Evolutionary conservation across 768 basidiomycete genomes (phyloP).

Genomic region (Mycena albidolilacea): DNA sequence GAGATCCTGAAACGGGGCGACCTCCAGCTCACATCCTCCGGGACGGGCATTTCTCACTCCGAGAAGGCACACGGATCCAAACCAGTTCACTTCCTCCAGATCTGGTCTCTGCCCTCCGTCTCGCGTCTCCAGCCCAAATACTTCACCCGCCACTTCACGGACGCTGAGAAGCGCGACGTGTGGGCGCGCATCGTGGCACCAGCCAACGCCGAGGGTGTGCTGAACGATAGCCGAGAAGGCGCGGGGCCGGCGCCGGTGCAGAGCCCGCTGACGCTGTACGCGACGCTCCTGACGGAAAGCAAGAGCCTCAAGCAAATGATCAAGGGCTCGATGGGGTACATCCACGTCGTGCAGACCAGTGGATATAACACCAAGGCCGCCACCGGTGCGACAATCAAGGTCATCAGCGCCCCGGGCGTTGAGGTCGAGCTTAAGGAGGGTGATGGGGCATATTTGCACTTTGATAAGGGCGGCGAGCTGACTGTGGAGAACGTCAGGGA

Average conservation of each 20-base stretch:
- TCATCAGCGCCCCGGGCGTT: slow-evolving; percentile 58
- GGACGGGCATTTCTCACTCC: slow-evolving; percentile 92
- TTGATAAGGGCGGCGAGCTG: slow-evolving; percentile 59
- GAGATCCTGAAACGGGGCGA: slow-evolving; percentile 93
- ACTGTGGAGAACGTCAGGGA: slow-evolving; percentile 77
- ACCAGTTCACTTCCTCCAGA: slow-evolving; percentile 68
- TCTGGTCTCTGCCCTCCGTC: slow-evolving; percentile 63
- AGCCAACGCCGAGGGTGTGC: slow-evolving; percentile 49
- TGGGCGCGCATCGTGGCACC: slow-evolving; percentile 87
- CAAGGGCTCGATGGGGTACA: slow-evolving; percentile 74
- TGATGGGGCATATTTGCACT: slow-evolving; percentile 85
- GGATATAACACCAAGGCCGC: slow-evolving; percentile 79
- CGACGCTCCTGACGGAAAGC: slow-evolving; percentile 77
- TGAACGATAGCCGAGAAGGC: slow-evolving; percentile 66
- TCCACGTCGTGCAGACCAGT: slow-evolving; percentile 89
- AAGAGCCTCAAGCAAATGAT: slow-evolving; percentile 69
- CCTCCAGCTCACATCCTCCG: slow-evolving; percentile 92
- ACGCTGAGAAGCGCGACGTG: slow-evolving; percentile 84
- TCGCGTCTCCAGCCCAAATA: slow-evolving; percentile 80
- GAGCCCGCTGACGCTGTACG: slow-evolving; percentile 77
- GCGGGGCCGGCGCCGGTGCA: slow-evolving; percentile 88
- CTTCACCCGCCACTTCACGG: slow-evolving; percentile 89
- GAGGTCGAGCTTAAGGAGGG: slow-evolving; percentile 82
- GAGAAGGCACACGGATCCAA: slow-evolving; percentile 61
- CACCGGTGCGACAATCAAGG: slow-evolving; percentile 69